Evolutionary conservation across 2,329 filamentous ascomycete species (phyloP), one percentile per base, ranked within the genome.

Genomic region (Botrytis cinerea): DNA sequence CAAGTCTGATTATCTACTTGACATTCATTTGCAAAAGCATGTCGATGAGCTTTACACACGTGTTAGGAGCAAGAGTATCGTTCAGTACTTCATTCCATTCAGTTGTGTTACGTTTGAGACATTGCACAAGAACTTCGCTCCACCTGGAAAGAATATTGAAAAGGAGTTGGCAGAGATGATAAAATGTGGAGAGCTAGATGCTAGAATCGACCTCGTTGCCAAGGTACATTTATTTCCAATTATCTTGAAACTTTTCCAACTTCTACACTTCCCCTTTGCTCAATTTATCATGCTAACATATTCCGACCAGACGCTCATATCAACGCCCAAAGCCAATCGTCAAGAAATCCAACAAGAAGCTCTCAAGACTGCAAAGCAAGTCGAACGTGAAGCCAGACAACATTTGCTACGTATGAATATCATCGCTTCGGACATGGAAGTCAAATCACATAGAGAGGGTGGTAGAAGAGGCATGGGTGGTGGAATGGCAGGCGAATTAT

Each of bases 31-130:
- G 10, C 91, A 93, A 74, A 89, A 87, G 75, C 93, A 97, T 76
- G 85, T 98, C 28, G 80, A 87, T 54, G 83, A 84, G 1, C 85
- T 99, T 32, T 96, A 95, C 83, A 85, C 87, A 18, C 85, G 86
- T 66, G 94, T 99, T 77, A 90, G 96, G 74, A 92, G 88, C 79
- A 98, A 98, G 84, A 95, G 95, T 79, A 98, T 99, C 74, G 89
- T 95, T 38, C 93, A 97, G 80, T 98, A 98, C 83, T 92, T 97
- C 78, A 87, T 93, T 38, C 95, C 96, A 0, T 99, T 97, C 82
- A 97, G 92, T 60, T 91, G 91, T 77, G 94, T 98, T 75, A 95
- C 92, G 0, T 85, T 98, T 7, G 87, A 91, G 32, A 94, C 90
- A 75, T 89, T 99, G 85, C 90, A 92, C 14, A 85, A 87, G 51